Evolutionary conservation across 1,139 yeast genomes (phyloP), one percentile per base, ranked within the genome.

Genomic region (Hyphopichia wangnamkhiaoensis): DNA sequence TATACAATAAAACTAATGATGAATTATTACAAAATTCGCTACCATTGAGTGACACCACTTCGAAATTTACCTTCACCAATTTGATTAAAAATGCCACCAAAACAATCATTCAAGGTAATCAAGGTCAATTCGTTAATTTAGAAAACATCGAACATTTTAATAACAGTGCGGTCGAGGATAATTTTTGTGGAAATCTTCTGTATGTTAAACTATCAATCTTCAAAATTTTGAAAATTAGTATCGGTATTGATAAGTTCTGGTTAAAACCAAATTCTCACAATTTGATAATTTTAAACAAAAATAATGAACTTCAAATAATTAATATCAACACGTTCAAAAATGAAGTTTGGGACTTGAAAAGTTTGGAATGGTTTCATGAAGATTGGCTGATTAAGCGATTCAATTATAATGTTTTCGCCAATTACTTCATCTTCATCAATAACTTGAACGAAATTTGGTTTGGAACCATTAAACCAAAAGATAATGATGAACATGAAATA

Each of bases 131-230:
- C 17, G 37, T 58, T 2, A 64, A 61, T 38, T 47, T 71, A 34
- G 69, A 69, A 37, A 71, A 70, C 42, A 48, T 68, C n/a, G 77
- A 71, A 49, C 65, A 62, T 40, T 53, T 58, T 35, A 61, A 61
- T 40, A 67, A 66, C 46, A 44, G 45, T 13, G 43, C 53, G 16
- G 43, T 54, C 14, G 73, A 68, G 37, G 74, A 69, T 38, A 68
- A 65, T 17, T 37, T 51, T 20, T n/a, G 19, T 12, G 54, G 61
- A 6, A 61, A 61, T 35, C 52, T 69, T 14, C 67, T 60, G 19
- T 54, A 48, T 19, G 65, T 60, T 2, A 65, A 62, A 38, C 37
- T 70, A 5, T 50, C 65, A 1, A 52, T 71, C 1, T 58, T 50
- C 42, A 69, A 66, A 40, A 54, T 68, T 13, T 52, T 71, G 35